Conservation (phyloP, 768 basidiomycete species). For the Ramaria rubella region DNA sequence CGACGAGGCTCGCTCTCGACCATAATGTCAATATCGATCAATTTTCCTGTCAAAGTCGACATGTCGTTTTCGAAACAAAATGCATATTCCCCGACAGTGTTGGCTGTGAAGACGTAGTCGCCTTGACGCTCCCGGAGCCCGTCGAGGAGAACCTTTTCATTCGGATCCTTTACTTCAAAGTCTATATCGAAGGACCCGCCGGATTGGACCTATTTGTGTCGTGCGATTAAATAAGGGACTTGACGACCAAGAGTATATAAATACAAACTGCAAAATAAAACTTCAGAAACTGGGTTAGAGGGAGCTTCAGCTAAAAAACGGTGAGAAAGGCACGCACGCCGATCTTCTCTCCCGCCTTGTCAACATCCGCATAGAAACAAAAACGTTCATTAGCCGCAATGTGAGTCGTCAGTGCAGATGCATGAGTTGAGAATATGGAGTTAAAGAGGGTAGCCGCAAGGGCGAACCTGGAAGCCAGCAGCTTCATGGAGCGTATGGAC, state of each 20-base stretch:
- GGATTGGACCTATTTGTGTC: slow-evolving; percentile 69
- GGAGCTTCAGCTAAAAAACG: neutral
- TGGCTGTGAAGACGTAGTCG: slow-evolving; percentile 95
- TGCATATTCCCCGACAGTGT: slow-evolving; percentile 81
- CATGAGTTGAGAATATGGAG: slow-evolving; percentile 19
- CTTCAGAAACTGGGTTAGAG: slow-evolving; percentile 31
- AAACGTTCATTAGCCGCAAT: slow-evolving; percentile 73
- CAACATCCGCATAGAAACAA: slow-evolving; percentile 95
- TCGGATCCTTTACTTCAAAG: slow-evolving; percentile 88
- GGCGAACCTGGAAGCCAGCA: slow-evolving; percentile 2
- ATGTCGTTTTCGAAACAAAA: slow-evolving; percentile 99
- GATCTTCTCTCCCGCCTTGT: slow-evolving; percentile 91
- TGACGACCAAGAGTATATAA: neutral
- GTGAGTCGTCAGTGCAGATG: slow-evolving; percentile 72
- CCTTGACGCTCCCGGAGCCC: slow-evolving; percentile 89
- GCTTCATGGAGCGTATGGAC: slow-evolving; percentile 6
- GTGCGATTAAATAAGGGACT: neutral
- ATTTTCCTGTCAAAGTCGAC: slow-evolving; percentile 87
- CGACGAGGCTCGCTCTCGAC: slow-evolving; percentile 94
- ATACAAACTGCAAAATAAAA: slow-evolving; percentile 91
- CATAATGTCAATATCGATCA: slow-evolving; percentile 96
- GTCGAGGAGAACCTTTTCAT: slow-evolving; percentile 79
- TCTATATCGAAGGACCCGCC: slow-evolving; percentile 96
- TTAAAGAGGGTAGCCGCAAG: slow-evolving; percentile 3
- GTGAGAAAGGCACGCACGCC: slow-evolving; percentile 46